Conservation (phyloP, 805 yeast species). For the Scheffersomyces coipomensis region DNA sequence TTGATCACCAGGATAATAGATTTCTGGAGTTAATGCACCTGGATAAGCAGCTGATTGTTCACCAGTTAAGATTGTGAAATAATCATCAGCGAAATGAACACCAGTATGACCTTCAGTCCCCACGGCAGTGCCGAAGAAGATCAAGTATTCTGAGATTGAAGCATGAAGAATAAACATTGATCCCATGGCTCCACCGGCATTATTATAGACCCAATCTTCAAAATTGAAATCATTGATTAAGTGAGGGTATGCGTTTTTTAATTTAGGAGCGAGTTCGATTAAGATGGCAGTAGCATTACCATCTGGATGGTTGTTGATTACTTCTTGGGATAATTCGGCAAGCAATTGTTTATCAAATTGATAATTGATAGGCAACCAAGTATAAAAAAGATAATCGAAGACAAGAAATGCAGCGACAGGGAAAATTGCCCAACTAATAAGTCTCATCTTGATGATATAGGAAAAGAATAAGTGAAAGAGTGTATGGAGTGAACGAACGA, state of each 20-base stretch:
- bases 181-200: slow-evolving; percentile 99
- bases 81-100: slow-evolving; percentile 95
- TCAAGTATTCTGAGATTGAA: slow-evolving; percentile 87
- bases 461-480: too few species aligned
- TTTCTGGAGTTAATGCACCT: slow-evolving; percentile 59
- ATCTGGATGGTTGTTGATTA: slow-evolving; percentile 52
- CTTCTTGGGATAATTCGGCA: slow-evolving; percentile 56
- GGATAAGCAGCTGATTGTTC: slow-evolving; percentile 72
- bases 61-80: slow-evolving; percentile 86
- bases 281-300: slow-evolving; percentile 63
- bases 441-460: slow-evolving; percentile 27
- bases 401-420: slow-evolving; percentile 23
- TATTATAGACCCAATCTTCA: slow-evolving; percentile 93
- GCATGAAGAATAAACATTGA: slow-evolving; percentile 95
- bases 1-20: slow-evolving; percentile 83
- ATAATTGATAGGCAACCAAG: slow-evolving; percentile 71
- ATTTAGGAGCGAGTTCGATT: slow-evolving; percentile 54
- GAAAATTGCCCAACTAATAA: slow-evolving; percentile 17
- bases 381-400: slow-evolving; percentile 32
- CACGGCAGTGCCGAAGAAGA: slow-evolving; percentile 87
- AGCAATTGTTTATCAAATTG: slow-evolving; percentile 67
- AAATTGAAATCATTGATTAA: slow-evolving; percentile 67
- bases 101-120: slow-evolving; percentile 98
- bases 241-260: slow-evolving; percentile 69
- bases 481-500: too few species aligned